phyloP scores from a whole-genome alignment of 2,329 filamentous ascomycete species.

The Fusarium goolgardi region DNA sequence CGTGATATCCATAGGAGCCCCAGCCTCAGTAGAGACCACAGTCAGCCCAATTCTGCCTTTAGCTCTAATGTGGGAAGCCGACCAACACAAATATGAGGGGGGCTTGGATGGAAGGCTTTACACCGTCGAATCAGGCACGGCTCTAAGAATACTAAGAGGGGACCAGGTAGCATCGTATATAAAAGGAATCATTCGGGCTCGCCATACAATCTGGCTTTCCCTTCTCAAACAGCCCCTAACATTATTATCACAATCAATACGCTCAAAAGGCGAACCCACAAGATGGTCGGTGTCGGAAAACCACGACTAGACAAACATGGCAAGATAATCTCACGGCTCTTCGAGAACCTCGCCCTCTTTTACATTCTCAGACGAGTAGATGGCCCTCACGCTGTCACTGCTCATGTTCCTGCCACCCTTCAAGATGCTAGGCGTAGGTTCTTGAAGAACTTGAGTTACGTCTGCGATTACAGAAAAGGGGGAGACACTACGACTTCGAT shows the following conservation, averaged over 20 bases:
- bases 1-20: neutral
- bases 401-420: neutral
- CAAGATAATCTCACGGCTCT: constrained; percentile 36
- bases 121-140: neutral
- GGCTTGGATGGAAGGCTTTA: neutral
- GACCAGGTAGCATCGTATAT: neutral
- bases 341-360: constrained; percentile 40
- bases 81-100: constrained; percentile 20
- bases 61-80: constrained; percentile 4
- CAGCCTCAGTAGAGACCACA: neutral
- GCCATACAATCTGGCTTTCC: no score
- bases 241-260: neutral
- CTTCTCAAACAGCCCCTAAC: neutral
- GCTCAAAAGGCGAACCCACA: neutral
- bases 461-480: constrained; percentile 61
- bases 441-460: constrained; percentile 55
- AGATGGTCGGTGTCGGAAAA: constrained; percentile 25
- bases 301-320: constrained; percentile 31
- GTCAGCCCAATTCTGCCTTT: constrained; percentile 8
- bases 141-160: neutral
- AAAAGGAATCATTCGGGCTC: neutral
- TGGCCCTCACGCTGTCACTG: constrained; percentile 25
- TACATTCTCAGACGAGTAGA: constrained; percentile 19
- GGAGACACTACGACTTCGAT: constrained; percentile 60
- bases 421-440: constrained; percentile 46